These are phyloP conservation scores for Trichoderma atroviride DNA, from an alignment of 2,329 filamentous ascomycete species.

Conservation along the genomic window DNA sequence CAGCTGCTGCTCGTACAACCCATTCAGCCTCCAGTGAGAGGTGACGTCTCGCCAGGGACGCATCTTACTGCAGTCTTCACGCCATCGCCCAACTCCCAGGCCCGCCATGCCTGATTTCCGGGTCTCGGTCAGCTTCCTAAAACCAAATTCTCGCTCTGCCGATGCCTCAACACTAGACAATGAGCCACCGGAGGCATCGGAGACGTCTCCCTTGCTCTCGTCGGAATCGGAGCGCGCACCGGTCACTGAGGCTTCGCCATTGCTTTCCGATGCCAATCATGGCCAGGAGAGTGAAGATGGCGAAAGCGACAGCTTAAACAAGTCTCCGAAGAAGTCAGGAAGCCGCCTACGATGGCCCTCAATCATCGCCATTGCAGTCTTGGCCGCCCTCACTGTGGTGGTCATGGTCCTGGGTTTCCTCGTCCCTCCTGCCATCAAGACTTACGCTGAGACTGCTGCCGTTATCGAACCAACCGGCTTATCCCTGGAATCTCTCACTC, in stretches of 20 bases:
- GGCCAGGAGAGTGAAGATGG: slow-evolving; percentile 29
- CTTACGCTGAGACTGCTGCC: slow-evolving; percentile 82
- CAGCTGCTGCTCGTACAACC: background rate
- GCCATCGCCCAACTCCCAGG: background rate
- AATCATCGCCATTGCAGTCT: slow-evolving; percentile 68
- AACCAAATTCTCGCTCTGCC: background rate
- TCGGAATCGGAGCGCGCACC: slow-evolving; percentile 37
- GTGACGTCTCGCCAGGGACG: slow-evolving; percentile 18
- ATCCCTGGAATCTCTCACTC: slow-evolving; percentile 82
- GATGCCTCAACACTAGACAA: slow-evolving; percentile 1
- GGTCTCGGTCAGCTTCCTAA: slow-evolving; percentile 10
- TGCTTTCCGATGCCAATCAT: slow-evolving; percentile 44
- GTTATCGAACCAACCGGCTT: slow-evolving; percentile 82
- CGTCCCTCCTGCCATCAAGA: slow-evolving; percentile 75
- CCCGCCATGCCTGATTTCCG: slow-evolving; percentile 21
- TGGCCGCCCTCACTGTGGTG: slow-evolving; percentile 64
- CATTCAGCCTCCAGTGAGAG: slow-evolving; percentile 3
- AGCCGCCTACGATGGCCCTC: slow-evolving; percentile 68
- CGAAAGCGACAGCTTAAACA: slow-evolving; percentile 40
- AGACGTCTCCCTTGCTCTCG: slow-evolving; percentile 50
- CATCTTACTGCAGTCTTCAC: slow-evolving; percentile 6
- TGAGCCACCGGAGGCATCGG: slow-evolving; percentile 30
- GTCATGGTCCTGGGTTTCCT: slow-evolving; percentile 82
- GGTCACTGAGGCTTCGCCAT: slow-evolving; percentile 53
- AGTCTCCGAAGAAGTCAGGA: slow-evolving; percentile 33